phyloP scores from a whole-genome alignment of 495 filamentous ascomycete species.

The Penicillium desertorum region DNA sequence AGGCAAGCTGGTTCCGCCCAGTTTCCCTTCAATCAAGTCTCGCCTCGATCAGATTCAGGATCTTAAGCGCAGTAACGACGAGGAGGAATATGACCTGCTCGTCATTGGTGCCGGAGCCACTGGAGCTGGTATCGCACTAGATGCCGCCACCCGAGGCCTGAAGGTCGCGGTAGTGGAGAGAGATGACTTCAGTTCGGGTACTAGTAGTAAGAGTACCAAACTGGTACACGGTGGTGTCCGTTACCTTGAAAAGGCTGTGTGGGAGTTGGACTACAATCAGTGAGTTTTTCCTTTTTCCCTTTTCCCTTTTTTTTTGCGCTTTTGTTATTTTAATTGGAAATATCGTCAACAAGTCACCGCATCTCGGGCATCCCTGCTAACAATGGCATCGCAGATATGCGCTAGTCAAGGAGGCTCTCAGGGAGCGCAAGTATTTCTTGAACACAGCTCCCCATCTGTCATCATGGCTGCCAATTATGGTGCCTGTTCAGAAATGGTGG shows the following conservation, averaged over 20 bases:
- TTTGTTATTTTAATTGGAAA: background rate
- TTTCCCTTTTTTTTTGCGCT: background rate
- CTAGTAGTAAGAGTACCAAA: constrained; percentile 96
- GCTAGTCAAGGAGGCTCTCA: constrained; percentile 90
- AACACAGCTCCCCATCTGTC: constrained; percentile 95
- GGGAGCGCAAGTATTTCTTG: constrained; percentile 93
- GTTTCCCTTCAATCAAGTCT: constrained; percentile 75
- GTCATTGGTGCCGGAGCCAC: constrained; percentile 94
- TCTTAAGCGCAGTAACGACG: constrained; percentile 41
- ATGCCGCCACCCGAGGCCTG: constrained; percentile 88
- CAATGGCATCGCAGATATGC: constrained; percentile 57
- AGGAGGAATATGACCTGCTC: constrained; percentile 74
- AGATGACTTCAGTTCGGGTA: constrained; percentile 92
- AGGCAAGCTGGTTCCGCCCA: constrained; percentile 75
- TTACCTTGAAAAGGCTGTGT: constrained; percentile 96
- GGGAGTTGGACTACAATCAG: constrained; percentile 94
- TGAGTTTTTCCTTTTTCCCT: constrained; percentile 33
- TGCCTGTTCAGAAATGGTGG: constrained; percentile 95
- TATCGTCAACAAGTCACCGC: background rate
- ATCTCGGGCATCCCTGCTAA: constrained; percentile 14
- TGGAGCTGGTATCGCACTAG: constrained; percentile 87
- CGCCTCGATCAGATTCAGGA: constrained; percentile 59
- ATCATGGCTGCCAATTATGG: constrained; percentile 95
- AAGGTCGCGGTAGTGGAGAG: constrained; percentile 93
- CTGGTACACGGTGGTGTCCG: constrained; percentile 95